phyloP scores from a whole-genome alignment of 352 stramenopile species.

The Pythium biforme region DNA sequence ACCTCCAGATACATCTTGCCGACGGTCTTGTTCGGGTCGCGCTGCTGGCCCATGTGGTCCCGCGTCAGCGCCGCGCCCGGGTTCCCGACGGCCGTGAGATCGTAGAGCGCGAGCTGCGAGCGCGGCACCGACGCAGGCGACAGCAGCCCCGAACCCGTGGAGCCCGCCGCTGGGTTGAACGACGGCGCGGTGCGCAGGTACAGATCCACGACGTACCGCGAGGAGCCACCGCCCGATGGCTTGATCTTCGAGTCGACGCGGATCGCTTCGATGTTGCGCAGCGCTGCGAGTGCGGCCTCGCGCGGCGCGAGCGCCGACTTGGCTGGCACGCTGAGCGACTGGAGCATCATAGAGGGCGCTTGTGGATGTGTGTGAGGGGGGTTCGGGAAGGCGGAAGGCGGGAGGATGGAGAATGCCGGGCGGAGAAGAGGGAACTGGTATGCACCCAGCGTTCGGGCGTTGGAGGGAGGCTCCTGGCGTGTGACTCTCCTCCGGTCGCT shows the following conservation, averaged over 20 bases:
- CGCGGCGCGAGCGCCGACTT: conserved; percentile 5
- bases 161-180: neutral
- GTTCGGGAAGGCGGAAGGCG: neutral
- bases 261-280: conserved; percentile 14
- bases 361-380: neutral
- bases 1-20: conserved; percentile 22
- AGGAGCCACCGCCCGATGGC: conserved; percentile 5
- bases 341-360: conserved; percentile 9
- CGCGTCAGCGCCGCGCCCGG: conserved; percentile 1
- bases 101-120: conserved; percentile 14
- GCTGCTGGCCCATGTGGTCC: conserved; percentile 1
- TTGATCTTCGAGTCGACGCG: conserved; percentile 19
- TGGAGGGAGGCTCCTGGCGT: too few species aligned
- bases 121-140: conserved; percentile 8
- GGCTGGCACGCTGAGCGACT: conserved; percentile 9
- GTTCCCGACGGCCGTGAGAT: neutral
- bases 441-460: too few species aligned
- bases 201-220: conserved; percentile 18
- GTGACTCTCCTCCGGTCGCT: too few species aligned
- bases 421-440: too few species aligned
- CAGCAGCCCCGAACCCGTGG: neutral
- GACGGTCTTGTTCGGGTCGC: neutral
- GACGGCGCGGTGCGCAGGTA: conserved; percentile 3
- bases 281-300: conserved; percentile 5
- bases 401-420: too few species aligned